Evolutionary conservation across 257 asterid species (phyloP).

Genomic region (Fraxinus cuspidata): DNA sequence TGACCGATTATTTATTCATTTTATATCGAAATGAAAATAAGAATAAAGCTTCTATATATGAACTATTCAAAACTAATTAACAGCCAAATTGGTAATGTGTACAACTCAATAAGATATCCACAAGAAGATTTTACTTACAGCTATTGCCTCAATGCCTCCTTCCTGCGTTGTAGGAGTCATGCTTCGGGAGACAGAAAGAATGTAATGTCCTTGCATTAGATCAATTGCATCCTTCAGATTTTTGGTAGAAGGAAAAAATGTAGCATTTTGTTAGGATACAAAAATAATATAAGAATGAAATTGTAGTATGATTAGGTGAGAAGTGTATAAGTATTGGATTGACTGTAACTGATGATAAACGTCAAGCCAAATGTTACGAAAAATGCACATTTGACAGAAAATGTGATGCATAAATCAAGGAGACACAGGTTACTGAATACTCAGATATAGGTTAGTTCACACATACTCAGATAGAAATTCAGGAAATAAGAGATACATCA

Average conservation of each 20-base stretch:
- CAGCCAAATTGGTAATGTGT: not conserved
- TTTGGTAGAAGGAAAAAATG: slow-evolving; percentile 18
- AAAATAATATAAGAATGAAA: not conserved
- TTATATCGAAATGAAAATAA: not conserved
- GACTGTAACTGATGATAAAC: not conserved
- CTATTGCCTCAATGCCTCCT: slow-evolving; percentile 61
- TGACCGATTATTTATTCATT: not conserved
- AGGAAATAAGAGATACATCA: not conserved
- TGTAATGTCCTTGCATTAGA: slow-evolving; percentile 73
- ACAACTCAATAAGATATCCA: not conserved
- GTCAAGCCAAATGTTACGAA: not conserved
- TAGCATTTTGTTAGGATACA: slow-evolving; percentile 21
- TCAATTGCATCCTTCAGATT: slow-evolving; percentile 79
- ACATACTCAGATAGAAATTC: not conserved
- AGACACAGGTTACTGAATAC: not conserved
- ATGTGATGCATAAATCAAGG: not conserved
- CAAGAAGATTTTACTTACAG: slow-evolving; percentile 49
- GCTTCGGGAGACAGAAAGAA: slow-evolving; percentile 74
- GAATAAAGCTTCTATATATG: not conserved
- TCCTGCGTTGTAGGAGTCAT: slow-evolving; percentile 55
- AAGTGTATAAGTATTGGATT: not conserved
- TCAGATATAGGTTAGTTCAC: not conserved
- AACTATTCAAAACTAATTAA: not conserved
- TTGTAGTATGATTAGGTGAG: not conserved
- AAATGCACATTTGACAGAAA: not conserved